Evolutionary conservation across 1,284 basidiomycete species (phyloP), one percentile per base, ranked within the genome.

Genomic region (Filobasidium uniguttulatum): DNA sequence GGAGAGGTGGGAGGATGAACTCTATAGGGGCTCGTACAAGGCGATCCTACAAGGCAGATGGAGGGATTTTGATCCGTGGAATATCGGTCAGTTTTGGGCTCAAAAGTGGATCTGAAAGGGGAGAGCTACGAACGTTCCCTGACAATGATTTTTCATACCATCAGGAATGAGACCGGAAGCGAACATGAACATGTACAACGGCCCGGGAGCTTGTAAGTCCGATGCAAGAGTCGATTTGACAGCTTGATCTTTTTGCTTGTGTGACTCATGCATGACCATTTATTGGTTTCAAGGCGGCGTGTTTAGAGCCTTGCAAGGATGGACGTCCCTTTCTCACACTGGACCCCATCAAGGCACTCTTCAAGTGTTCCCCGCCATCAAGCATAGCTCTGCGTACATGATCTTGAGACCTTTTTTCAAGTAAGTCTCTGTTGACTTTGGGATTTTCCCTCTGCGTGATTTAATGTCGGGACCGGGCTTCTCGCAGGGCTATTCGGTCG

Each of bases 321-420:
- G 73, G 84, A 79, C 78, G 0, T 75, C 77, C 6, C 68, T 87
- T 26, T 68, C 62, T 19, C n/a, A 60, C 26, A 82, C 82, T 0
- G 76, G 76, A 0, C 75, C 79, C 0, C 70, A 71, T 5, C 80
- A 86, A 23, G 85, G 85, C 10, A 90, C 86, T 0, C 71, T 90
- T 3, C 70, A 71, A 1, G 81, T 89, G 12, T 86, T 85, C 66
- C 85, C 87, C 0, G 74, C 82, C 57, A 71, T 91, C 8, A 60
- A 75, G 7, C 72, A 87, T 20, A 79, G 81, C 9, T 85, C 84
- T 46, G 80, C 84, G 0, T 88, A 87, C 60, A 71, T 79, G 43
- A 73, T 86, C 10, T 72, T 88, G 0, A 76, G 84, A 0, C 84
- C 83, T 0, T 82, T 87, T 69, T 87, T 87, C 75, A 73, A 58